Base-by-base conservation (phyloP, 2,329 filamentous ascomycete genomes). In the Neurospora crassa region DNA sequence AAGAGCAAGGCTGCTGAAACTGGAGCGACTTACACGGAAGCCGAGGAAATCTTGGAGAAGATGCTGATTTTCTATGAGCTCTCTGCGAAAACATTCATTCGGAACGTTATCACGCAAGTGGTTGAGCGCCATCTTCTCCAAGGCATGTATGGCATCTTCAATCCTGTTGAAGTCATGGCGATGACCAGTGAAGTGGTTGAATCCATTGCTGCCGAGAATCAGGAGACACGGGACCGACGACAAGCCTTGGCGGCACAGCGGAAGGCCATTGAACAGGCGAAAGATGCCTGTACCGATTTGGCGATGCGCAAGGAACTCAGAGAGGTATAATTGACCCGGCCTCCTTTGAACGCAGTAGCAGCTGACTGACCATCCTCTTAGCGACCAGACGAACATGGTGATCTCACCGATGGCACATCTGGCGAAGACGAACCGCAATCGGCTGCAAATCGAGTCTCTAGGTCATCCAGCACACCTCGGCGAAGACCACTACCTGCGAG, bases 21-120 rank as follows among this genome's bases (percentile, higher is more conserved):
- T 7, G 84, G 83, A 0, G 82, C 81, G 37, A 81, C 80, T 0
- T 86, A 84, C 74, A 83, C 82, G 2, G 84, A 86, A 71, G 84
- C 85, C 0, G 83, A 86, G 72, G 84, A 86, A 76, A 84, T 86
- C 0, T 75, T 86, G 37, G 85, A 86, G 77, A 86, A 86, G 80
- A 86, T 86, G 85, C 79, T 86, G 69, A 86, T 86, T 73, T 86
- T 85, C 79, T 86, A 86, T 73, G 84, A 86, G 73, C 81, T 86
- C 10, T 84, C 84, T 2, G 83, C 84, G 7, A 84, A 85, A 76
- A 84, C 83, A 68, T 86, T 86, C 72, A 85, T 84, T 40, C 81
- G 84, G 70, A 86, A 86, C 73, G 81, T 84, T 71, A 85, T 86
- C 70, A 86, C 84, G 0, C 84, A 86, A 72, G 84, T 86, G 0